Evolutionary conservation across 306 rosid species (phyloP), one percentile per base, ranked within the genome.

Genomic region (Aeschynomene evenia): DNA sequence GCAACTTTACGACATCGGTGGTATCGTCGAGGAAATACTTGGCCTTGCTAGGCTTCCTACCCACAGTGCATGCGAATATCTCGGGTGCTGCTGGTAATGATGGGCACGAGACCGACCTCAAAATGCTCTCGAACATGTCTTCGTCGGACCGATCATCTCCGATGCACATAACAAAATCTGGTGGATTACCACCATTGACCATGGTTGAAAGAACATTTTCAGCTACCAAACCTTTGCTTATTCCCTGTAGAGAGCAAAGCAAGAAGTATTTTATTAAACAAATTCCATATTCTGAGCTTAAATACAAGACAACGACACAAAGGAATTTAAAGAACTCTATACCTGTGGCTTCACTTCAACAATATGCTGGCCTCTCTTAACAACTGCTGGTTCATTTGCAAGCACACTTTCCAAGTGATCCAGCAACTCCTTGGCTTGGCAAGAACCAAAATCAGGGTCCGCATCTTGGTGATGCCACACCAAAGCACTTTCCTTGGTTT

Each of bases 331-430:
- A 72, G 51, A 10, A 53, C 40, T 31, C 6, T 79, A n/a, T n/a
- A 92, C 98, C 98, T 87, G 98, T 14, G 98, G 94, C 52, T 92
- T 89, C 20, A 84, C 98, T 86, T 92, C 96, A 29, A 92, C 98
- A 51, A 89, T 87, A 65, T 82, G 90, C 61, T 89, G 86, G 52
- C 96, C 96, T 52, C 95, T 85, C 42, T 80, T 77, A 36, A 89
- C 95, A 69, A 74, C 66, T 26, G 88, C 91, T 1, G 96, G 98
- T 48, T 89, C 95, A 54, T 92, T 89, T 21, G 95, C 83, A 53
- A 89, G 86, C 66, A 86, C 92, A 50, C 84, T 86, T 72, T 87
- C 95, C 57, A 92, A 79, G 79, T 92, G 89, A 78, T 80, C 86
- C 80, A 86, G 52, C 78, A 92, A 73, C 54, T 92, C 95, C 70